Base-by-base conservation (phyloP, 208 protist species). In the Trypanosoma congolense region DNA sequence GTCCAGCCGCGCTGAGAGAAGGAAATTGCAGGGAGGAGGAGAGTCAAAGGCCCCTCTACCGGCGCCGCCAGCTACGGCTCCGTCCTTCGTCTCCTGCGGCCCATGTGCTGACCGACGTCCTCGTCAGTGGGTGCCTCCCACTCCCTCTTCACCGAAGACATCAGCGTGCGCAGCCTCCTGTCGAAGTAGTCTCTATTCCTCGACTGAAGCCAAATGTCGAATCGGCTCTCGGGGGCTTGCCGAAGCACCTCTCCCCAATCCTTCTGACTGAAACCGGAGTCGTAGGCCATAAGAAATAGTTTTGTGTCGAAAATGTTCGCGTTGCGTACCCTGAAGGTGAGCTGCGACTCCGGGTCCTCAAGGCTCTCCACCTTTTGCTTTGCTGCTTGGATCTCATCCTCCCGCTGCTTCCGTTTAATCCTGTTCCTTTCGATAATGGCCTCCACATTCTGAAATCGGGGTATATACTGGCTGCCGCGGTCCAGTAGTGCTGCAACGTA, bases 161-260 rank as follows among this genome's bases (percentile, higher is more conserved):
- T 71, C 22, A 94, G 54, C 10, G 36, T 46, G 29, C 71, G 67
- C 29, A 94, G 61, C 2, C 81, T 65, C 18, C 66, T 61, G 31
- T 79, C 65, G 52, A 85, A 90, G 48, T 81, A 92, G 26, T 43
- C 45, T 2, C 80, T 73, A 1, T 55, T 61, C 14, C 81, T 65
- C 9, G 87, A 86, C 41, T 89, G 82, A 30, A 65, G 87, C 82
- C 81, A 92, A 10, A 92, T 80, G 48, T 94, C 75, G 68, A 94
- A 94, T 4, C 66, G 59, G 59, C 86, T 78, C 67, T 92, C 74
- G 4, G 87, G 83, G 43, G 78, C 66, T 35, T 21, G 38, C 12
- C 76, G 80, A 2, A 68, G 26, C 6, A 38, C 6, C 12, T 6
- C 12, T 38, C 12, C 33, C 33, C 33, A 38, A 12, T 38, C 12